Percentiles rank a stretch among this genome's conserved stretches.
Evolutionary conservation across 2,329 filamentous ascomycete genomes (phyloP).

Genomic region (Paracorniculantispora psalliotae): DNA sequence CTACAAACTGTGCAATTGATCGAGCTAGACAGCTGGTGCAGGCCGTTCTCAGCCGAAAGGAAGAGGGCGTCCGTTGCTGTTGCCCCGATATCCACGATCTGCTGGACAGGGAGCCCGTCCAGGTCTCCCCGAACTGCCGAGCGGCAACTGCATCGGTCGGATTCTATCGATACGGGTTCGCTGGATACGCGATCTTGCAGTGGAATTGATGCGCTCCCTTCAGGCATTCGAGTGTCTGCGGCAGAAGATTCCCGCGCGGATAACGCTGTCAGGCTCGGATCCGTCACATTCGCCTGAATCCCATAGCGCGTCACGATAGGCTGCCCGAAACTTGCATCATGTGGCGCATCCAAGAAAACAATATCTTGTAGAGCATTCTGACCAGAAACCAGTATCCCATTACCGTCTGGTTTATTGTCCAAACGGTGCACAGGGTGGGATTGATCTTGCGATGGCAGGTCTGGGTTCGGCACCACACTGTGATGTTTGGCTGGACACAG

Average conservation of each 20-base stretch:
- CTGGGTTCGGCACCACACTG: neutral
- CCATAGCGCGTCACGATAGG: neutral
- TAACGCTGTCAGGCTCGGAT: neutral
- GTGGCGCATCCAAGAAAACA: no score
- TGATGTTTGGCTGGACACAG: neutral
- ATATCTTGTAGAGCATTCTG: neutral
- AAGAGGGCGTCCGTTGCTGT: slow-evolving; percentile 1
- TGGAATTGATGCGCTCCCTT: neutral
- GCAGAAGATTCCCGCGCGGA: neutral
- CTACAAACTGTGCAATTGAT: neutral
- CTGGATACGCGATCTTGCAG: neutral
- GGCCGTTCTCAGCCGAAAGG: neutral
- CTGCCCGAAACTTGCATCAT: no score
- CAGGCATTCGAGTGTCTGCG: neutral
- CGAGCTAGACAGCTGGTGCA: neutral
- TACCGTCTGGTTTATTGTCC: neutral
- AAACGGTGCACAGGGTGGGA: neutral
- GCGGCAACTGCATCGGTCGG: neutral
- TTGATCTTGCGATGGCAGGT: neutral
- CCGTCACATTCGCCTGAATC: neutral
- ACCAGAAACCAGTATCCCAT: neutral
- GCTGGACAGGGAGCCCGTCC: neutral
- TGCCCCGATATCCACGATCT: neutral
- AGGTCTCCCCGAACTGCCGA: neutral
- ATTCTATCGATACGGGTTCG: neutral